Percentiles rank a stretch among this genome's conserved stretches.
Conservation (phyloP, 1,284 basidiomycete genomes). For the Marasmius oreades region DNA sequence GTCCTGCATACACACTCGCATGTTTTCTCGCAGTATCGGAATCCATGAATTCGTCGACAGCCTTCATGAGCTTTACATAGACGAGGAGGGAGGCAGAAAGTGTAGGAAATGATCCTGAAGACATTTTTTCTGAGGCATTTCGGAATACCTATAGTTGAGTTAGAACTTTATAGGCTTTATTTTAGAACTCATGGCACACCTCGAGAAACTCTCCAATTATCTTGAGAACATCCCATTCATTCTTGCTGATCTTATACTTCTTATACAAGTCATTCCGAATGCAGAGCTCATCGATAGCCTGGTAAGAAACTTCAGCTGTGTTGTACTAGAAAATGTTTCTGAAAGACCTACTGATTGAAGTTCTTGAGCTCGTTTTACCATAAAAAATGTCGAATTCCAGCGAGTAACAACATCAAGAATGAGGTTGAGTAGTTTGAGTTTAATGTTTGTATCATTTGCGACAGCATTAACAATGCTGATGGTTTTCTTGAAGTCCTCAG, state of each 20-base stretch:
- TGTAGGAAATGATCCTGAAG: not conserved
- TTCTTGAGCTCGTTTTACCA: not conserved
- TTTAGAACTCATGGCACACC: not conserved
- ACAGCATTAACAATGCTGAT: not conserved
- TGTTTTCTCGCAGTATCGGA: not conserved
- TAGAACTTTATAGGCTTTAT: not conserved
- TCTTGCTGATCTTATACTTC: not conserved
- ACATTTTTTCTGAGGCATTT: not conserved
- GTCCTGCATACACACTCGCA: not conserved
- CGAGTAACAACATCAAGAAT: constrained; percentile 1
- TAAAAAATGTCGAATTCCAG: not conserved
- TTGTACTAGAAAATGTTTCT: no score
- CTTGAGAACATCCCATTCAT: not conserved
- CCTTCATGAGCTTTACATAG: not conserved
- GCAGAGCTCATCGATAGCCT: constrained; percentile 2
- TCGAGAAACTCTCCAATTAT: not conserved
- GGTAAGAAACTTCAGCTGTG: no score
- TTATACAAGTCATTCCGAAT: not conserved
- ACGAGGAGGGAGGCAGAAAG: not conserved
- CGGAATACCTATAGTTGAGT: not conserved
- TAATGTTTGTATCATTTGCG: not conserved
- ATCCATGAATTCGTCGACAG: not conserved
- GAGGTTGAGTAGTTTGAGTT: not conserved
- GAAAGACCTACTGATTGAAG: no score
- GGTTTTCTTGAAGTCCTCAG: constrained; percentile 1